A percentile compares a stretch with the other conserved stretches of the same genome.
Evolutionary conservation across 768 basidiomycete genomes (phyloP).

Genomic region (Termitomyces sp.): DNA sequence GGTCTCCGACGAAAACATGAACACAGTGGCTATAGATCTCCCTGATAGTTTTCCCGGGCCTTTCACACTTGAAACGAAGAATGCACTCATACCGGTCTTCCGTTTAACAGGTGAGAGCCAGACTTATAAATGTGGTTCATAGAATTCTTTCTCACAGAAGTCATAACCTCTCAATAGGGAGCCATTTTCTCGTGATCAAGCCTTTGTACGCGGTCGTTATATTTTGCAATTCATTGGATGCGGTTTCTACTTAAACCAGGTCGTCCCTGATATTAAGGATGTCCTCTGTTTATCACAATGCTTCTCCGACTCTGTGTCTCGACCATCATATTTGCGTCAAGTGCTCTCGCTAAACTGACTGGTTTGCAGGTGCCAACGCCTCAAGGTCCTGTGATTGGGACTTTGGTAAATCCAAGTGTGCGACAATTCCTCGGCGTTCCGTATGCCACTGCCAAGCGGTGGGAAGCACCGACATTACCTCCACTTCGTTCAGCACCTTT

Average conservation of each 20-base stretch:
- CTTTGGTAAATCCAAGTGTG: conserved; percentile 25
- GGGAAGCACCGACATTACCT: conserved; percentile 29
- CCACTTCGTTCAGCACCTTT: conserved; percentile 22
- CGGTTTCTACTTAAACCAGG: neutral
- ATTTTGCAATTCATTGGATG: neutral
- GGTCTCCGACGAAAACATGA: neutral
- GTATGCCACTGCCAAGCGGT: conserved; percentile 32
- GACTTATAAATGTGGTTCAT: neutral
- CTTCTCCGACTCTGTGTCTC: neutral
- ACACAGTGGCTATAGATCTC: neutral
- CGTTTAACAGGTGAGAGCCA: neutral
- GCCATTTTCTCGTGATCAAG: conserved; percentile 5
- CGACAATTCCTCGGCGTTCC: conserved; percentile 38
- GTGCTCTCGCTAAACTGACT: conserved; percentile 3
- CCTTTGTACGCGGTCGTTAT: conserved; percentile 7
- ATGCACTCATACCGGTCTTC: neutral
- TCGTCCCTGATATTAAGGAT: neutral
- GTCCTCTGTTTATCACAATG: conserved; percentile 20
- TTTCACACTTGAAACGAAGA: neutral
- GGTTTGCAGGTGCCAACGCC: conserved; percentile 28
- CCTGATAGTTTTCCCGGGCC: neutral
- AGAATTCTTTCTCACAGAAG: neutral
- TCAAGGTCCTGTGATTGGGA: conserved; percentile 32
- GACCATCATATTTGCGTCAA: neutral
- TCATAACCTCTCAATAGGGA: neutral